These are phyloP conservation scores for Kodamaea sp. DNA, from an alignment of 1,139 yeast genomes.

Conservation along the genomic window DNA sequence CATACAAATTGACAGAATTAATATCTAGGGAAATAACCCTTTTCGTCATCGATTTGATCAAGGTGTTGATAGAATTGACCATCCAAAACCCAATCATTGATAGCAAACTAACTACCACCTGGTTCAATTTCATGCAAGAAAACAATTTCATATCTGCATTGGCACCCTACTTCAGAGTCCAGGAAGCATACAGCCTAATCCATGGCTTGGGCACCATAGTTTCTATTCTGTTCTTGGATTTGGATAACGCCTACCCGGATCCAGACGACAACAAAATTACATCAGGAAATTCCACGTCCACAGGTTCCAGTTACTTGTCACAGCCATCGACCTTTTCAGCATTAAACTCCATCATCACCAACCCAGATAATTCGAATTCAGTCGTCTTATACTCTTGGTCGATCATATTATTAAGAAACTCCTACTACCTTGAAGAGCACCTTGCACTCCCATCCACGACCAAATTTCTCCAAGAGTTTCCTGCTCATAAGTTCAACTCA, in stretches of 20 bases:
- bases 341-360: slow-evolving; percentile 38
- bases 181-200: slow-evolving; percentile 36
- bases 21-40: slow-evolving; percentile 37
- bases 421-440: slow-evolving; percentile 46
- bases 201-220: slow-evolving; percentile 51
- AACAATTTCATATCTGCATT: slow-evolving; percentile 38
- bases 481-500: slow-evolving; percentile 11
- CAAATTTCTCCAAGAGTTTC: slow-evolving; percentile 17
- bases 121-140: slow-evolving; percentile 58
- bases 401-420: slow-evolving; percentile 58
- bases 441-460: slow-evolving; percentile 15
- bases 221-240: slow-evolving; percentile 54
- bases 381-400: slow-evolving; percentile 72
- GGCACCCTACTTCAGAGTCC: slow-evolving; percentile 29
- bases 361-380: slow-evolving; percentile 38
- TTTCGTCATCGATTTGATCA: slow-evolving; percentile 41
- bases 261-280: slow-evolving; percentile 5
- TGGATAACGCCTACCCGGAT: slow-evolving; percentile 46
- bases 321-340: slow-evolving; percentile 42
- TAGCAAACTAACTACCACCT: slow-evolving; percentile 36
- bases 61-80: slow-evolving; percentile 45
- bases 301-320: slow-evolving; percentile 31
- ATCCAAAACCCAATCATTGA: slow-evolving; percentile 35
- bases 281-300: not conserved
- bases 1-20: slow-evolving; percentile 24